Base-by-base conservation (phyloP, 352 stramenopile species). In the Saprolegnia diclina region DNA sequence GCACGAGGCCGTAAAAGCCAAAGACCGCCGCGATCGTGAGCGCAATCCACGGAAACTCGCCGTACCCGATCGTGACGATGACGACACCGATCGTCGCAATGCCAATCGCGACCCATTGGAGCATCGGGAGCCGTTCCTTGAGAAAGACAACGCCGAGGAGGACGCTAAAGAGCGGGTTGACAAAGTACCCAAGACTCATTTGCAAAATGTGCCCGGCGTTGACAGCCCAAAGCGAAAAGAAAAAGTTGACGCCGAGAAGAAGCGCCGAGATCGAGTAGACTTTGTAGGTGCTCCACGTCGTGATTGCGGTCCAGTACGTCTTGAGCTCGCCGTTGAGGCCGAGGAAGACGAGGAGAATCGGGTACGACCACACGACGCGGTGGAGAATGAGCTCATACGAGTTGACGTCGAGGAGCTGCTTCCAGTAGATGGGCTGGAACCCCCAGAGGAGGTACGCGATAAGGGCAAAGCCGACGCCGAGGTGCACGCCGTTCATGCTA, bases 391-490 rank as follows among this genome's bases (percentile, higher is more conserved):
- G 53, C 29, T 69, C 42, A 22, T 69, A 52, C 16, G 63, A 46
- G 14, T 52, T 52, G 21, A 69, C 63, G 21, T 69, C 63, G n/a
- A 56, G n/a, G 14, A 69, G 63, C 18, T 61, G 63, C 11, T 52
- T 52, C 63, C 63, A 69, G 37, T 69, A 69, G 29, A 69, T 37
- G 19, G 63, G 63, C 38, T 52, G 54, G 63, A 69, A 69, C 21
- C 63, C 63, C 63, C 63, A 69, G 24, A 69, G 53, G 50, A 52
- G 50, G 35, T 69, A 69, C 11, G 63, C 63, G 4, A 69, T 35
- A 16, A 69, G 35, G 7, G 63, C 63, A n/a, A 52, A 52, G 37
- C 24, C 19, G 40, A 69, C 54, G 13, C 63, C 63, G 26, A 67
- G 14, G 1, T 32, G 37, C 5, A n/a, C 52, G 24, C 11, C 24